Base-by-base conservation (phyloP, 768 basidiomycete genomes). In the Phaffia australis region DNA sequence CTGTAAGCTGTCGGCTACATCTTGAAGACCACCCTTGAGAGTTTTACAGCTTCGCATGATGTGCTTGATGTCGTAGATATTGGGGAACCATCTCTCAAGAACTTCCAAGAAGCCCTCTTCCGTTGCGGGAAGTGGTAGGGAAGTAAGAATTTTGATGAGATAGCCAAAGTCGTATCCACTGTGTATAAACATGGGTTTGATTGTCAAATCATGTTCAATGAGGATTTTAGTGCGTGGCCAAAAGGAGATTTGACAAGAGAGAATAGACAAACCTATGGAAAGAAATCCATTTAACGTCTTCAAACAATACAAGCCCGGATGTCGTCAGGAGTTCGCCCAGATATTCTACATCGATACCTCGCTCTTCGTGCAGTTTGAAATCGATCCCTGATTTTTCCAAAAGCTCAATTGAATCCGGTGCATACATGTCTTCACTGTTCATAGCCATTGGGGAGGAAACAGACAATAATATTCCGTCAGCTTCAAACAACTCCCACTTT, bases 141-240 rank as follows among this genome's bases (percentile, higher is more conserved):
- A 89, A 7, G 79, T 80, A 49, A 99, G 81, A 51, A 98, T 82
- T 76, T 94, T 95, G 77, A 99, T 85, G 72, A 99, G 88, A 76
- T 98, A 99, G 47, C 95, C 95, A 78, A 99, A 98, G 77, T 99
- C 95, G 77, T 98, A 98, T 58, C 94, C 95, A 76, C 94, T 98
- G 69, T 27, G 56, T 50, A 55, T 35, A 18, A 35, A 21, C 0
- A n/a, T 47, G 23, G 21, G 58, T 11, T 16, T 29, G 30, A 9
- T 30, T 49, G 1, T 8, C 25, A 3, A 25, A 35, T 65, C 61
- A 64, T 54, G n/a, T 57, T 19, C 19, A 23, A 0, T 49, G 8
- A 42, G 11, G 16, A 54, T 5, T 5, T 42, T 11, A 42, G 35
- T 42, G 4, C 11, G 4, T 11, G 11, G 35, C 11, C 35, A 42